Evolutionary conservation across 257 asterid genomes (phyloP).

Genomic region (Lithospermum erythrorhizon): DNA sequence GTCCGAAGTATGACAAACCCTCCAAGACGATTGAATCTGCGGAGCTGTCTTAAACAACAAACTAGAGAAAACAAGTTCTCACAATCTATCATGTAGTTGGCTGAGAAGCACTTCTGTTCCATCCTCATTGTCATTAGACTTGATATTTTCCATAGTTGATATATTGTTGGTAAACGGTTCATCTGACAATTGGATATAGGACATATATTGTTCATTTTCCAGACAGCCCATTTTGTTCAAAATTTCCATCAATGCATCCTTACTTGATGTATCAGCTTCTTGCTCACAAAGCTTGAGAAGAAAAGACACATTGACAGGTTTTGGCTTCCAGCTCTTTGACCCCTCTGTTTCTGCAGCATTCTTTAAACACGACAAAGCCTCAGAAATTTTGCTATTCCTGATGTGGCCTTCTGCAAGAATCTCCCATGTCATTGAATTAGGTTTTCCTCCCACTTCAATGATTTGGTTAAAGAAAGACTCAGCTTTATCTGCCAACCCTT

Average conservation of each 20-base stretch:
- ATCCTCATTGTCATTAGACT: conserved; percentile 21
- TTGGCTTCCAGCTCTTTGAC: conserved; percentile 67
- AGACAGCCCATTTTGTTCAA: conserved; percentile 52
- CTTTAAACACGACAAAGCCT: conserved; percentile 67
- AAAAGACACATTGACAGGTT: conserved; percentile 31
- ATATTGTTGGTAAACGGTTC: conserved; percentile 12
- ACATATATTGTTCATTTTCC: conserved; percentile 42
- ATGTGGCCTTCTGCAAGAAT: conserved; percentile 66
- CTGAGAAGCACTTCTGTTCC: conserved; percentile 26
- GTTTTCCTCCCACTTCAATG: conserved; percentile 55
- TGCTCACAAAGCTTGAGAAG: conserved; percentile 49
- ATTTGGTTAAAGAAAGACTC: conserved; percentile 53
- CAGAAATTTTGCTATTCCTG: conserved; percentile 32
- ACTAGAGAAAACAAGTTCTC: conserved; percentile 8
- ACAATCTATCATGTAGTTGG: conserved; percentile 58
- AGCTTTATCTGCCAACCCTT: conserved; percentile 45
- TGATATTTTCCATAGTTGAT: conserved; percentile 12
- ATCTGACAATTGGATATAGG: conserved; percentile 23
- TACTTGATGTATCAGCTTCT: conserved; percentile 33
- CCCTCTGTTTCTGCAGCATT: conserved; percentile 53
- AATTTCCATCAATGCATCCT: conserved; percentile 39
- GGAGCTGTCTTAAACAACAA: background rate
- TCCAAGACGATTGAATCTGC: background rate
- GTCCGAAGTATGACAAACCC: background rate
- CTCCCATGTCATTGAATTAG: conserved; percentile 80